Evolutionary conservation across 2,329 filamentous ascomycete genomes (phyloP).

Genomic region (Fusarium tuaranense): DNA sequence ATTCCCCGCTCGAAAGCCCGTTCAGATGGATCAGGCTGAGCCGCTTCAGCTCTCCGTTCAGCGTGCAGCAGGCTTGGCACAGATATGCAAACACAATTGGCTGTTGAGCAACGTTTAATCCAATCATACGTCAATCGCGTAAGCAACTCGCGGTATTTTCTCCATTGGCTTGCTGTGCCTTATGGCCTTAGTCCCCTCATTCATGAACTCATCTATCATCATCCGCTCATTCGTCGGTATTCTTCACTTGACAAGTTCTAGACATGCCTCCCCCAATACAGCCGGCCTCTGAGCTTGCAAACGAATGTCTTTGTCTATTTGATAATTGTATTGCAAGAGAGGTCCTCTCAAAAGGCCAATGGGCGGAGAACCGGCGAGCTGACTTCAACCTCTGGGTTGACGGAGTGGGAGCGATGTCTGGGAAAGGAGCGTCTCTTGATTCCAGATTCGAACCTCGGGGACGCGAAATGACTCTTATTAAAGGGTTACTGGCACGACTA

Average conservation of each 20-base stretch:
- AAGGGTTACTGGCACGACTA: background rate
- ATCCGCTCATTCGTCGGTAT: too few species aligned
- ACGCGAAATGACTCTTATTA: background rate
- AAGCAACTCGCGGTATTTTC: background rate
- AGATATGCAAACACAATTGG: background rate
- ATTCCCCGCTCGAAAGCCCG: background rate
- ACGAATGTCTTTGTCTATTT: background rate
- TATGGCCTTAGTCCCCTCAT: too few species aligned
- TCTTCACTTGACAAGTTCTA: too few species aligned
- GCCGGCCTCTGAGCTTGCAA: background rate
- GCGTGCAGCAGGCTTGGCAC: background rate
- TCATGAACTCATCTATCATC: too few species aligned
- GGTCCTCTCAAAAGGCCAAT: background rate
- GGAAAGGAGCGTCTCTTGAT: background rate
- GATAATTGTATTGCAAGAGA: background rate
- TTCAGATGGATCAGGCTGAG: background rate
- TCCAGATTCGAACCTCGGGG: background rate
- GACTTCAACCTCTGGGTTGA: background rate
- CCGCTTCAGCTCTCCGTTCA: background rate
- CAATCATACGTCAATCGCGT: background rate
- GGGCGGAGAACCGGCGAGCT: background rate
- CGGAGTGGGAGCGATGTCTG: background rate
- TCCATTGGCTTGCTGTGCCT: rapidly evolving
- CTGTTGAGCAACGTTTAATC: background rate
- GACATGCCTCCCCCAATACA: background rate